phyloP scores from a whole-genome alignment of 2,329 filamentous ascomycete species.

The Lasiodiplodia theobromae region DNA sequence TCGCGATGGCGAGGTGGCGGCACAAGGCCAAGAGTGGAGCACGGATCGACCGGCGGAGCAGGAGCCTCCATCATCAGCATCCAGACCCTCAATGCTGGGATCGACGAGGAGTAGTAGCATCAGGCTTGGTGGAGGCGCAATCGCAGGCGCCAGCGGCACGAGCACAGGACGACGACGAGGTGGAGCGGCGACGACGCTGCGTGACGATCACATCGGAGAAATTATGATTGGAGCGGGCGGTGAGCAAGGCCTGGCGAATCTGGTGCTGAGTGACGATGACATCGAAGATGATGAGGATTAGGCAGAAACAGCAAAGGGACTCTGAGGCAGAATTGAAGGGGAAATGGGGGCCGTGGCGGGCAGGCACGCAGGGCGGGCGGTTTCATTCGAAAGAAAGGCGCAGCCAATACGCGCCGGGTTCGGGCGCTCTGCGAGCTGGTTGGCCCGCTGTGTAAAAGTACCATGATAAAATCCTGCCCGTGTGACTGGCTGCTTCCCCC shows the following conservation, averaged over 20 bases:
- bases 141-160: constrained; percentile 15
- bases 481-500: constrained; percentile 13
- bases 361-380: neutral
- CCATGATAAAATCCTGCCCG: constrained; percentile 6
- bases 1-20: constrained; percentile 20
- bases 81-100: constrained; percentile 35
- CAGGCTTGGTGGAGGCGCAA: constrained; percentile 38
- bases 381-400: neutral
- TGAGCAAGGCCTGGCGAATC: constrained; percentile 41
- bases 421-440: neutral
- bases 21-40: constrained; percentile 48
- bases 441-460: constrained; percentile 9
- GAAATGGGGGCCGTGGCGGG: neutral
- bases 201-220: constrained; percentile 24
- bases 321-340: neutral
- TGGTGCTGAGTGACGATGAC: constrained; percentile 57
- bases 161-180: constrained; percentile 6
- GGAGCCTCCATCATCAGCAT: constrained; percentile 33
- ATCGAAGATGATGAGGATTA: constrained; percentile 48
- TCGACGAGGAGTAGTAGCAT: constrained; percentile 31
- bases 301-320: neutral
- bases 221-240: constrained; percentile 19
- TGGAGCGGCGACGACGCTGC: neutral
- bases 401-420: constrained; percentile 10
- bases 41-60: constrained; percentile 49